Base-by-base conservation (phyloP, 2,329 filamentous ascomycete genomes). In the Cercospora sp. region DNA sequence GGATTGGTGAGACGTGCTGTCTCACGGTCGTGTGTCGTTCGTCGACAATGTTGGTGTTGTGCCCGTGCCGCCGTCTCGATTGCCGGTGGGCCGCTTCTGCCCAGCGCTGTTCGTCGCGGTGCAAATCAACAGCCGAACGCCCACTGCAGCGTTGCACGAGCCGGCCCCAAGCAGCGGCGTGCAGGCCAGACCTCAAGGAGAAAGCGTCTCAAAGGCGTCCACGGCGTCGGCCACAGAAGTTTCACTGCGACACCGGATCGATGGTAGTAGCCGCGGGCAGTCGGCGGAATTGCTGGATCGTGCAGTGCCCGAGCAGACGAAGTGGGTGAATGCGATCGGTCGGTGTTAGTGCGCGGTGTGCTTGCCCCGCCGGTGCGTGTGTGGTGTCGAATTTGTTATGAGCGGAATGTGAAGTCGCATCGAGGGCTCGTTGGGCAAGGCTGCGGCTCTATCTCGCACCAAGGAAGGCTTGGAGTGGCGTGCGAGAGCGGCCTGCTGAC, bases 1-100 rank as follows among this genome's bases (percentile, higher is more conserved):
- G 75, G 64, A 70, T 55, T 59, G 55, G 72, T 72, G 73, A 73
- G 71, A 73, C 73, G 36, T 20, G 7, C 9, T 36, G 70, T 71
- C 71, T 72, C 72, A 72, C 72, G 55, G 62, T 55, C n/a, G 26
- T 39, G 58, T 69, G 65, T 55, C 66, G 66, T 26, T 42, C 18
- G 20, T 20, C 33, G 58, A 60, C 58, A 26, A 33, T 42, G 16
- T 39, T 7, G 31, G 18, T 60, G 31, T 33, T 39, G 58, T 60
- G 12, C 18, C 16, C 33, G 58, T 60, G 58, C 33, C n/a, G 26
- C 58, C 30, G 55, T 59, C 23, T 33, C 55, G 36, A 42, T 42
- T n/a, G 36, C 36, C 36, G 36, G 36, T 42, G 36, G 36, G 36
- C 36, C 36, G 36, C 36, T 42, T 42, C 36, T 42, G 36, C 16